Evolutionary conservation across 805 yeast genomes (phyloP), one percentile per base, ranked within the genome.

Genomic region (Lipomyces starkeyi): DNA sequence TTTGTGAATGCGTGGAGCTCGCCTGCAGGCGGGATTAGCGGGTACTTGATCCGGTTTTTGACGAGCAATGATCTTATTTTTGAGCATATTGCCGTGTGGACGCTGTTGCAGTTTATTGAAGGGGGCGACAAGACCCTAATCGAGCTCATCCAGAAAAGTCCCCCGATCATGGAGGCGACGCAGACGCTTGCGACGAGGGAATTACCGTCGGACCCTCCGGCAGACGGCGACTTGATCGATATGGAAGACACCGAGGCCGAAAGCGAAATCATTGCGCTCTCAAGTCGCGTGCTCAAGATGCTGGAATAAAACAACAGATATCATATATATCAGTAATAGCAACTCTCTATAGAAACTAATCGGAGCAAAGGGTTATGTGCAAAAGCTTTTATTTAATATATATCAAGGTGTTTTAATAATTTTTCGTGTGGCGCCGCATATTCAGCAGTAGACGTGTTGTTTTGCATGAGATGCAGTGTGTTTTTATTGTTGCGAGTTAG

Each of bases 71-170:
- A 93, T 78, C 90, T 97, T 14, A 95, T 98, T 0, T 95, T 95
- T 79, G 98, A 95, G 80, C 99, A 95, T 78, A 95, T 95, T 80
- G 97, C 98, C 0, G 85, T 93, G 69, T 95, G 99, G 99, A 94
- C 97, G 57, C 89, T 93, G 73, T 83, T 94, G 73, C 99, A 95
- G 80, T 84, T 95, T 71, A 85, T 95, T 72, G 99, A 95, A 79
- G 88, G 97, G 69, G 91, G 90, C 74, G 91, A 93, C 76, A 79
- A 63, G 88, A 88, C 76, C 82, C 90, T 74, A 72, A 65, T 72
- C 59, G 72, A 73, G 56, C 71, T 79, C 68, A 71, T 81, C 64
- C 61, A 71, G 67, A 73, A 75, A 20, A 73, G 78, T 27, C 71
- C 76, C 20, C 79, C 78, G 43, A 78, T 81, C 59, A 65, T 75